phyloP scores from a whole-genome alignment of 129 eudicot genomes.

The Logfia minima region DNA sequence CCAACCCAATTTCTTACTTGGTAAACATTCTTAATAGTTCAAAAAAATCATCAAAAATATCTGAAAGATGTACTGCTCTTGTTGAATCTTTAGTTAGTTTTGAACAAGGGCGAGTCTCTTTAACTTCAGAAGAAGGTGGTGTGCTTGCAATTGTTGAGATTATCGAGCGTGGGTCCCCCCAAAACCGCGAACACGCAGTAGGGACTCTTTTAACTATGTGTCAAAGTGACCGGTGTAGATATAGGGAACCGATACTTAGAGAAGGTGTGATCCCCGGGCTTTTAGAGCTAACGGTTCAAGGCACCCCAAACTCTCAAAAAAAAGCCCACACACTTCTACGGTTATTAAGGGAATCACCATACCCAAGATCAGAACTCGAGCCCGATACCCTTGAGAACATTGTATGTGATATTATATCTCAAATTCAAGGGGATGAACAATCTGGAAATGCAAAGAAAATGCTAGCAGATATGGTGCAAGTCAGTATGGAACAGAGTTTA shows the following conservation, averaged over 20 bases:
- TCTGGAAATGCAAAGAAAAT: conserved; percentile 84
- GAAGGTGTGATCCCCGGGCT: conserved; percentile 98
- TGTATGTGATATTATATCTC: conserved; percentile 70
- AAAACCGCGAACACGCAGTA: conserved; percentile 90
- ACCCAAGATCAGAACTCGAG: conserved; percentile 65
- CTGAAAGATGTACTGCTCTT: conserved; percentile 70
- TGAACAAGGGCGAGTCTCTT: conserved; percentile 63
- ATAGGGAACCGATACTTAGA: conserved; percentile 80
- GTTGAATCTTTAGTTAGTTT: conserved; percentile 66
- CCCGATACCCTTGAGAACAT: conserved; percentile 82
- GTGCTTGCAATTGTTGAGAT: conserved; percentile 89
- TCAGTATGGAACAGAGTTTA: conserved; percentile 95
- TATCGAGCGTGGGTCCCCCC: conserved; percentile 81
- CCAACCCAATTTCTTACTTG: conserved; percentile 62
- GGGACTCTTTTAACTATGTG: conserved; percentile 81
- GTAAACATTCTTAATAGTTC: conserved; percentile 59
- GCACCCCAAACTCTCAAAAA: conserved; percentile 62
- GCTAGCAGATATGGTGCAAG: conserved; percentile 97
- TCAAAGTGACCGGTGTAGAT: conserved; percentile 62
- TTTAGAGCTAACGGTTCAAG: conserved; percentile 92
- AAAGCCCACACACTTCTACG: conserved; percentile 70
- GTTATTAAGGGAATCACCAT: conserved; percentile 72
- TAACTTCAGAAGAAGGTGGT: conserved; percentile 74
- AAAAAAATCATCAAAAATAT: conserved; percentile 73
- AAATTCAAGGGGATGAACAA: conserved; percentile 83